Conservation (phyloP, 768 basidiomycete genomes). For the Mycena indigotica region DNA sequence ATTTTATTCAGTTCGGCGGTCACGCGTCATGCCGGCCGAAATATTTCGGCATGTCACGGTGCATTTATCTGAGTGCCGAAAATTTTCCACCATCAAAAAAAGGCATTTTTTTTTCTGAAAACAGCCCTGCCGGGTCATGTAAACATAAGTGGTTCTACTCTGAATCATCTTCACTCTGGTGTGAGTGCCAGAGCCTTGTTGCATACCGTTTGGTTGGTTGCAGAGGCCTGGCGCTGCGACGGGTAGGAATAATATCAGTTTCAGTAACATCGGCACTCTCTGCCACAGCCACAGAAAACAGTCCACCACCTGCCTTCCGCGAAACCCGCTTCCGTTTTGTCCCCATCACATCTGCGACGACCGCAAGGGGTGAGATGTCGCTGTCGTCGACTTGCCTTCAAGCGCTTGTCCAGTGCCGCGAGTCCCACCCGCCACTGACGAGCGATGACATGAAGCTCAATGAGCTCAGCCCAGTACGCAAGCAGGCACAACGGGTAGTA, state of each 20-base stretch:
- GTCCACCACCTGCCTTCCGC: background rate
- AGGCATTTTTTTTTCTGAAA: background rate
- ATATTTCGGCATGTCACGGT: background rate
- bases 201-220: background rate
- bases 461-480: no score
- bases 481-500: no score
- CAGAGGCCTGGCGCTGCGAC: no score
- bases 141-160: background rate
- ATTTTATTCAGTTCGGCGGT: slow-evolving; percentile 4
- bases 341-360: background rate
- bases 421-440: no score
- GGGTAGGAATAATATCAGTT: background rate
- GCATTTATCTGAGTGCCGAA: background rate
- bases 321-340: background rate
- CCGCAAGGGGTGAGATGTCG: background rate
- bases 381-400: background rate
- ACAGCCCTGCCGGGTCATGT: background rate
- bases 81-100: background rate
- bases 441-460: no score
- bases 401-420: no score
- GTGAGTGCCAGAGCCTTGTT: background rate
- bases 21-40: slow-evolving; percentile 3
- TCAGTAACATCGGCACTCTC: background rate
- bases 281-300: background rate
- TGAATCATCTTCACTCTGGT: background rate